Conservation (phyloP, 1,284 basidiomycete genomes). For the Cerrena zonata region DNA sequence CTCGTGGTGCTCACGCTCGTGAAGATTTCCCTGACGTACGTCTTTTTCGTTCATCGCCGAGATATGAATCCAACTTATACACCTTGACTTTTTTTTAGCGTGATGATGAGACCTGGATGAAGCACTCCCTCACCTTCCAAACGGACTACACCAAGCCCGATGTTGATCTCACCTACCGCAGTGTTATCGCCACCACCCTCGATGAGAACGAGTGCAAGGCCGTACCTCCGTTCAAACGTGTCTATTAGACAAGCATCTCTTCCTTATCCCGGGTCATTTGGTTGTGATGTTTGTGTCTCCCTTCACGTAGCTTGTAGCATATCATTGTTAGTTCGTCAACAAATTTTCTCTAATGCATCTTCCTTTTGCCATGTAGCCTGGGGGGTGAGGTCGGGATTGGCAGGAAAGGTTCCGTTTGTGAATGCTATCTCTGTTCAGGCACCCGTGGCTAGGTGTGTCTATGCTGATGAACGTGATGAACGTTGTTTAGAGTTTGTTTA, state of each 20-base stretch:
- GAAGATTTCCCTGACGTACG: conserved; percentile 88
- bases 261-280: too few relatives aligned
- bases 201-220: conserved; percentile 95
- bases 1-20: conserved; percentile 94
- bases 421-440: too few relatives aligned
- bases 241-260: conserved; percentile 47
- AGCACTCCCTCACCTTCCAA: conserved; percentile 88
- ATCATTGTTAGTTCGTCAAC: too few relatives aligned
- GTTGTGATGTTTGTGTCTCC: neutral
- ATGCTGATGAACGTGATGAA: too few relatives aligned
- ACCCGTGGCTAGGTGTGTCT: too few relatives aligned
- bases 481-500: too few relatives aligned
- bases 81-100: conserved; percentile 41
- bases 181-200: conserved; percentile 79
- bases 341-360: too few relatives aligned
- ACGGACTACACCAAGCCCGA: conserved; percentile 68
- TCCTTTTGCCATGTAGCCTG: too few relatives aligned
- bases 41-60: conserved; percentile 10
- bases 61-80: too few relatives aligned
- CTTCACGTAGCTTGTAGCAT: neutral
- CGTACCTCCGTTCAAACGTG: conserved; percentile 84
- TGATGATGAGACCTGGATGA: conserved; percentile 91
- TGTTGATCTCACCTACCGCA: conserved; percentile 86
- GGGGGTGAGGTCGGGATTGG: too few relatives aligned
- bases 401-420: too few relatives aligned